Percentiles rank a stretch among this genome's conserved stretches.
phyloP scores from a whole-genome alignment of 768 basidiomycete species.

The Phanerochaete carnosa region DNA sequence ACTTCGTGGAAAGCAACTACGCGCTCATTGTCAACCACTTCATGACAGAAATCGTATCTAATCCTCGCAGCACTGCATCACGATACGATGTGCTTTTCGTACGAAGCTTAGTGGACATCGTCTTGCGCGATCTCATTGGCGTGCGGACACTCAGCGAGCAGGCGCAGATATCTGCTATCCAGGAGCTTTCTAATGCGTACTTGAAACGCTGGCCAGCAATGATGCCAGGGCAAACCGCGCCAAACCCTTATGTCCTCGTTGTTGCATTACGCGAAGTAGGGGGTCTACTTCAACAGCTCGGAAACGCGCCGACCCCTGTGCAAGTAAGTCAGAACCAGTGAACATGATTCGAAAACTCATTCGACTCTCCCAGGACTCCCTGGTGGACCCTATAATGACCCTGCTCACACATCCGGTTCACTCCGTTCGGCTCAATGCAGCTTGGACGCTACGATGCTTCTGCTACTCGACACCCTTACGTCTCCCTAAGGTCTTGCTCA shows the following conservation, averaged over 20 bases:
- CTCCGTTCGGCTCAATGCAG: slow-evolving; percentile 79
- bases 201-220: slow-evolving; percentile 91
- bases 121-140: slow-evolving; percentile 85
- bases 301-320: slow-evolving; percentile 87
- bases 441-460: slow-evolving; percentile 88
- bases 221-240: slow-evolving; percentile 80
- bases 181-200: slow-evolving; percentile 78
- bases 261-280: slow-evolving; percentile 82
- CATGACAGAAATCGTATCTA: slow-evolving; percentile 70
- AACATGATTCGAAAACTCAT: not conserved
- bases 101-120: slow-evolving; percentile 67
- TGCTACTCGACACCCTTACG: slow-evolving; percentile 87
- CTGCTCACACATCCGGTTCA: slow-evolving; percentile 86
- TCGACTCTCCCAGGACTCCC: slow-evolving; percentile 50
- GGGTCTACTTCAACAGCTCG: slow-evolving; percentile 82
- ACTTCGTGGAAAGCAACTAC: slow-evolving; percentile 83
- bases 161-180: slow-evolving; percentile 88
- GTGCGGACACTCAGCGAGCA: slow-evolving; percentile 89
- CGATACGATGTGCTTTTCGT: slow-evolving; percentile 75
- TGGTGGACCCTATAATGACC: slow-evolving; percentile 81
- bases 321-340: slow-evolving; percentile 45
- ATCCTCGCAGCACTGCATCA: slow-evolving; percentile 47
- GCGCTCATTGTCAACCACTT: slow-evolving; percentile 75
- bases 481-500: slow-evolving; percentile 74
- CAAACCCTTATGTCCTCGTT: slow-evolving; percentile 62